Evolutionary conservation across 768 basidiomycete genomes (phyloP).

Genomic region (Russula vinacea): DNA sequence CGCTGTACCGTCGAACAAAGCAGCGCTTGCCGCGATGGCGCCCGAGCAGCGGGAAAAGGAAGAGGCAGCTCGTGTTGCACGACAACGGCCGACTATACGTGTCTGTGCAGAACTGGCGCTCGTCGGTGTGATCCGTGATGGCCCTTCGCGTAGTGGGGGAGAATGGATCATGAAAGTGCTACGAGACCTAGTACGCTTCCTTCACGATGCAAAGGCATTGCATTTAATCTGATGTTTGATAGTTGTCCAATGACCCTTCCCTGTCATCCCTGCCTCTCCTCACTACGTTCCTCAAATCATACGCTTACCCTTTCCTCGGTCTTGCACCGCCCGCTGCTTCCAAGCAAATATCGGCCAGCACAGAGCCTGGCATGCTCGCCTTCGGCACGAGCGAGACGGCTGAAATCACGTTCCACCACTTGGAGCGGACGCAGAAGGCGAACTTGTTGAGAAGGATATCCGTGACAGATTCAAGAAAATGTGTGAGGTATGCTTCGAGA

Average conservation of each 20-base stretch:
- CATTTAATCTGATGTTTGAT: conserved; percentile 17
- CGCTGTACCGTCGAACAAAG: conserved; percentile 55
- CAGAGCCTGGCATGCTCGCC: conserved; percentile 58
- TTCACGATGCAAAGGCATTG: conserved; percentile 14
- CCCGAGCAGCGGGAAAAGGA: conserved; percentile 91
- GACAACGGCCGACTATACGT: conserved; percentile 82
- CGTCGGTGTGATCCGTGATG: conserved; percentile 77
- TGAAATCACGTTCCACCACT: conserved; percentile 39
- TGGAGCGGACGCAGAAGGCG: conserved; percentile 51
- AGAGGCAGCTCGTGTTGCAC: conserved; percentile 69
- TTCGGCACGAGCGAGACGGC: conserved; percentile 32
- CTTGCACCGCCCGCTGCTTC: conserved; percentile 48
- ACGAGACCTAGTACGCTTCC: conserved; percentile 70
- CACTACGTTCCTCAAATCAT: conserved; percentile 91
- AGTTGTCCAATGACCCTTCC: conserved; percentile 87
- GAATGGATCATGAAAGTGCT: conserved; percentile 88
- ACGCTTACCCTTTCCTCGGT: conserved; percentile 85
- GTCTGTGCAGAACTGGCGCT: conserved; percentile 89
- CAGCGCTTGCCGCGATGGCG: conserved; percentile 52
- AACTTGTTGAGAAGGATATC: conserved; percentile 80
- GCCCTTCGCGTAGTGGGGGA: conserved; percentile 65
- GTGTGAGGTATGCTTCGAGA: conserved; percentile 92
- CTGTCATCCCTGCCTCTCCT: conserved; percentile 86
- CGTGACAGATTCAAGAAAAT: conserved; percentile 87
- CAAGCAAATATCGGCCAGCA: conserved; percentile 56